phyloP scores from a whole-genome alignment of 352 stramenopile genomes.

The Phytophthora agathidicida region DNA sequence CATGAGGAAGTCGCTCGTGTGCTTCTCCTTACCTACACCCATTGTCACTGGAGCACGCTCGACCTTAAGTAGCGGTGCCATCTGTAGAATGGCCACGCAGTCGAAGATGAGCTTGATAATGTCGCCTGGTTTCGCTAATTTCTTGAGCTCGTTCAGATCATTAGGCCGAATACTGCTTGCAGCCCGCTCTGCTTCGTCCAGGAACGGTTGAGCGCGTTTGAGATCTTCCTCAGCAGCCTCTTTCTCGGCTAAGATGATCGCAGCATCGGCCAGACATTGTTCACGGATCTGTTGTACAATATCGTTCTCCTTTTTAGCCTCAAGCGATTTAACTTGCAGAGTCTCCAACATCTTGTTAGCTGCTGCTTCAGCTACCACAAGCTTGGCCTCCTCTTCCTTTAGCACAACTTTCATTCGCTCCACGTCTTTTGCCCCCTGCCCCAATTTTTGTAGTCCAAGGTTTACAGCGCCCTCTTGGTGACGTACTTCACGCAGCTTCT shows the following conservation, averaged over 20 bases:
- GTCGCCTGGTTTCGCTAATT: slow-evolving; percentile 88
- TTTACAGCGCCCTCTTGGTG: slow-evolving; percentile 84
- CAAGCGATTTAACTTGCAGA: slow-evolving; percentile 76
- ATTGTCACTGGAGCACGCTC: slow-evolving; percentile 65
- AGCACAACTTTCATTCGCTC: slow-evolving; percentile 91
- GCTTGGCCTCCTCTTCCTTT: slow-evolving; percentile 89
- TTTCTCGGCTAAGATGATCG: slow-evolving; percentile 85
- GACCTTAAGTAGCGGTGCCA: slow-evolving; percentile 80
- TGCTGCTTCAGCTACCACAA: slow-evolving; percentile 77
- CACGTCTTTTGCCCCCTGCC: slow-evolving; percentile 87
- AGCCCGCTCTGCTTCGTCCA: slow-evolving; percentile 89
- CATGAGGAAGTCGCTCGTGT: slow-evolving; percentile 81
- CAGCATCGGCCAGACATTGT: slow-evolving; percentile 81
- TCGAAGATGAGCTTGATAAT: slow-evolving; percentile 96
- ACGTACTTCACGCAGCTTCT: slow-evolving; percentile 81
- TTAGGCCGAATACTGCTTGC: slow-evolving; percentile 90
- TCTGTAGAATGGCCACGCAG: slow-evolving; percentile 89
- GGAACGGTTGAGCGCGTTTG: slow-evolving; percentile 89
- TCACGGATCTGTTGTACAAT: slow-evolving; percentile 89
- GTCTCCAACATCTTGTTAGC: slow-evolving; percentile 88
- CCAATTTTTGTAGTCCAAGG: slow-evolving; percentile 89
- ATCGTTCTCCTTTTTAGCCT: slow-evolving; percentile 92
- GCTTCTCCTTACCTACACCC: slow-evolving; percentile 89
- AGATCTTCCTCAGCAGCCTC: slow-evolving; percentile 88
- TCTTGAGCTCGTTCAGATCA: slow-evolving; percentile 94